Percentiles rank a stretch among this genome's conserved stretches.
These are phyloP conservation scores for Nakazawaea sp. DNA, from an alignment of 805 yeast genomes.

Conservation along the genomic window DNA sequence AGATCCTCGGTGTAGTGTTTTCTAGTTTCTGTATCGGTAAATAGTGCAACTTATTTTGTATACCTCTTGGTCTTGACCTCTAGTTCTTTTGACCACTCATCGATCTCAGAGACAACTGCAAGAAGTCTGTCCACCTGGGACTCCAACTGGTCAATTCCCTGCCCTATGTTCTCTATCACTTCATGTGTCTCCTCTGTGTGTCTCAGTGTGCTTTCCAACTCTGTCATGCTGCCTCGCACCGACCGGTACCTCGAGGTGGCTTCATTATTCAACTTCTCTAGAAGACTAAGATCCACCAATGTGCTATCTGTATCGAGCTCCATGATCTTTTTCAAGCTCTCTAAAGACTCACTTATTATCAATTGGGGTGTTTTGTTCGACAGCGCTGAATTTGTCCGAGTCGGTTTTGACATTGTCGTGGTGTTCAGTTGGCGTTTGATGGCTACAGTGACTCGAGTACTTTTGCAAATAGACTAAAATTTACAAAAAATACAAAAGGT, in stretches of 20 bases:
- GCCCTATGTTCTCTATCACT: slow-evolving; percentile 24
- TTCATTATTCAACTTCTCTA: slow-evolving; percentile 52
- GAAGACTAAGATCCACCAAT: slow-evolving; percentile 34
- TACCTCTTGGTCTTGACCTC: slow-evolving; percentile 31
- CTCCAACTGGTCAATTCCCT: slow-evolving; percentile 24
- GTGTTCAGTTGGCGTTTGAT: too few species aligned
- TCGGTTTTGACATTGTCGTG: too few species aligned
- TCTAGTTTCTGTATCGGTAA: slow-evolving; percentile 93
- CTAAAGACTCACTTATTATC: slow-evolving; percentile 21
- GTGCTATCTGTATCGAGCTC: slow-evolving; percentile 27
- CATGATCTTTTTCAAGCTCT: slow-evolving; percentile 25
- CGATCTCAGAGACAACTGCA: slow-evolving; percentile 46
- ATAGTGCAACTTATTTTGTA: slow-evolving; percentile 21
- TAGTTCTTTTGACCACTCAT: slow-evolving; percentile 53
- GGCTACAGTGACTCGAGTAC: too few species aligned
- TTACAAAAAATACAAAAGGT: too few species aligned
- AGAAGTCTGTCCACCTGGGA: slow-evolving; percentile 33
- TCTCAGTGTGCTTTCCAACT: slow-evolving; percentile 13
- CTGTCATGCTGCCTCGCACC: slow-evolving; percentile 33
- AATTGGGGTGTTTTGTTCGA: too few species aligned
- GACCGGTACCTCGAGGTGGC: slow-evolving; percentile 44
- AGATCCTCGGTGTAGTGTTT: slow-evolving; percentile 84
- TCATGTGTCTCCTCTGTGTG: slow-evolving; percentile 9
- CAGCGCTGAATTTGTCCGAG: too few species aligned
- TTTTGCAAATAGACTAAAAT: too few species aligned